Evolutionary conservation across 306 rosid genomes (phyloP), one percentile per base, ranked within the genome.

Genomic region (Acacia melanoxylon): DNA sequence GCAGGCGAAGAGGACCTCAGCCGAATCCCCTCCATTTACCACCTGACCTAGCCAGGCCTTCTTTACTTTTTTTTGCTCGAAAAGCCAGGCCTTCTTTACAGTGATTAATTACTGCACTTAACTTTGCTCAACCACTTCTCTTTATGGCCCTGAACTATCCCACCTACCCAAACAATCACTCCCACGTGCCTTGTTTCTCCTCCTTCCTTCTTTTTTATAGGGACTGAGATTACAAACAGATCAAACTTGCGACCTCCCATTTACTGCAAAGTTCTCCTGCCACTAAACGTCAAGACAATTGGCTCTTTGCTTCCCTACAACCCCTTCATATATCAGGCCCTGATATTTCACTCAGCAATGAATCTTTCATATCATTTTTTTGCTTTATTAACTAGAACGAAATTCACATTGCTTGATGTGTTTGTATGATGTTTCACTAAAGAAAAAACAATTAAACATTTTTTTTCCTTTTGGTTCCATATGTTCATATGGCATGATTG

Each of bases 101-200:
- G 15, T 3, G 19, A 31, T 81, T 12, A 2, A 46, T 41, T 42
- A 56, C 69, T 5, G 72, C 84, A 81, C 78, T 88, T 74, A 85
- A 70, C 41, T 29, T 27, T 71, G 0, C 73, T 68, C 89, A 81
- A 81, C 89, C 0, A 81, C 37, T 75, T 1, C 14, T 29, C 84
- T 78, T 81, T 72, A 83, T 45, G 74, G 48, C 87, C 78, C 82
- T 83, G 16, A 82, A 85, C 81, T 46, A 68, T 1, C 80, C 72
- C 89, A 88, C 72, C 91, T 14, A 88, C 87, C 81, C 78, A 40
- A 11, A 25, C 65, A 76, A 71, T 11, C 29, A 41, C 68, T 25
- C 5, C 51, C 76, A 82, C 78, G n/a, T 85, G 49, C 25, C 6
- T 19, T 67, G 40, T 25, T 37, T 35, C 41, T 37, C 8, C 41